A percentile compares a stretch with the other conserved stretches of the same genome.
These are phyloP conservation scores for Pneumocystis carinii DNA, from an alignment of 1,139 yeast species.

Conservation along the genomic window DNA sequence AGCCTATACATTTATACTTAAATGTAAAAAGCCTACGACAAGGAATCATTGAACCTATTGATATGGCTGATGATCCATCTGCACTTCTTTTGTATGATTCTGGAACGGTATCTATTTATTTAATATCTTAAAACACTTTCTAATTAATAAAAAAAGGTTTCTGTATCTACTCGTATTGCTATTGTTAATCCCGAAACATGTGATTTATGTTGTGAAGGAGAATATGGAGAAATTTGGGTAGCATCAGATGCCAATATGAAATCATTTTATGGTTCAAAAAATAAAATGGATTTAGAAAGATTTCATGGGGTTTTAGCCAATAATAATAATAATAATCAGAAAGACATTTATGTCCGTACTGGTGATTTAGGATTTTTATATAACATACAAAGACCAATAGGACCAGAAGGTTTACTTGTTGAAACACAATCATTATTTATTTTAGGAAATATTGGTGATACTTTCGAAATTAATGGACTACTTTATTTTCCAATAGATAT, in stretches of 20 bases:
- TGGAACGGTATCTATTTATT: constrained; percentile 53
- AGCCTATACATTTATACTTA: constrained; percentile 72
- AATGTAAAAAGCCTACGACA: constrained; percentile 82
- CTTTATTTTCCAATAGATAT: constrained; percentile 82
- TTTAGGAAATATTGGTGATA: constrained; percentile 70
- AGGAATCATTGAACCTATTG: constrained; percentile 69
- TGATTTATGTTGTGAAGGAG: constrained; percentile 72
- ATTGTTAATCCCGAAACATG: constrained; percentile 90
- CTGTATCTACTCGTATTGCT: constrained; percentile 84
- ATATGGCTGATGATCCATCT: constrained; percentile 34
- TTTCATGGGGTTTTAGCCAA: constrained; percentile 43
- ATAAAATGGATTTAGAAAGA: constrained; percentile 32
- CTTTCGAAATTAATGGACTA: constrained; percentile 81
- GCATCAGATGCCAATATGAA: constrained; percentile 68
- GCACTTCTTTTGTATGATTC: constrained; percentile 78
- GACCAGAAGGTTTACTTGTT: constrained; percentile 30
- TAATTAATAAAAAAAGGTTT: constrained; percentile 20
- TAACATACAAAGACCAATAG: constrained; percentile 38
- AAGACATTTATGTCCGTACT: constrained; percentile 59
- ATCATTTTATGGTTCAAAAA: constrained; percentile 42
- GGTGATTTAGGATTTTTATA: constrained; percentile 92
- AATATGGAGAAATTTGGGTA: constrained; percentile 95
- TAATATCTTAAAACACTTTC: not conserved
- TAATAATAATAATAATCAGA: constrained; percentile 57
- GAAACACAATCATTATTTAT: constrained; percentile 73